phyloP scores from a whole-genome alignment of 768 basidiomycete genomes.

The Collybiopsis luxurians region DNA sequence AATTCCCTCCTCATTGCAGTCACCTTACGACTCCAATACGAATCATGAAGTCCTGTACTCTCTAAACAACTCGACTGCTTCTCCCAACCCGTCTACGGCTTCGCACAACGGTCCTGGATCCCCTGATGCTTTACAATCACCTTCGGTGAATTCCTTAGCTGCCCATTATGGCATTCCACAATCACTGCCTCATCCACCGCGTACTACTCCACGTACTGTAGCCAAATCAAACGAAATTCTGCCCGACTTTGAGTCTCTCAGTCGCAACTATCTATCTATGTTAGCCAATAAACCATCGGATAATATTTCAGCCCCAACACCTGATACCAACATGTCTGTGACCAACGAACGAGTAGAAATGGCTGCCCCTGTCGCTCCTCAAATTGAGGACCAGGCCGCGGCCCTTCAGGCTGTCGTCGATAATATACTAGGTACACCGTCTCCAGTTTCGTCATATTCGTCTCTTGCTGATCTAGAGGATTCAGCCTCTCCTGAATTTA shows the following conservation, averaged over 20 bases:
- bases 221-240: slow-evolving; percentile 24
- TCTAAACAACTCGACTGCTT: slow-evolving; percentile 50
- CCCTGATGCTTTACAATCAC: slow-evolving; percentile 57
- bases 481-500: slow-evolving; percentile 15
- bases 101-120: slow-evolving; percentile 52
- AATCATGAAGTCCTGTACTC: slow-evolving; percentile 46
- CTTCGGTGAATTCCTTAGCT: slow-evolving; percentile 66
- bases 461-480: background rate
- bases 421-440: slow-evolving; percentile 13
- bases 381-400: slow-evolving; percentile 19
- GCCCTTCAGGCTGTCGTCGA: slow-evolving; percentile 14
- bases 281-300: slow-evolving; percentile 48
- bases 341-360: slow-evolving; percentile 23
- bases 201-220: slow-evolving; percentile 45
- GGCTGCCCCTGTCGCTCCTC: slow-evolving; percentile 14
- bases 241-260: slow-evolving; percentile 48
- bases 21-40: slow-evolving; percentile 25
- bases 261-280: slow-evolving; percentile 70
- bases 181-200: slow-evolving; percentile 65
- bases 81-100: slow-evolving; percentile 32
- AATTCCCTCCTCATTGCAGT: slow-evolving; percentile 46
- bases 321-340: slow-evolving; percentile 26
- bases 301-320: slow-evolving; percentile 20
- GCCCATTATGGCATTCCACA: slow-evolving; percentile 80
- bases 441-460: slow-evolving; percentile 1